A percentile compares a stretch with the other conserved stretches of the same genome.
These are phyloP conservation scores for Gnomoniopsis sp. DNA, from an alignment of 2,329 filamentous ascomycete genomes.

Conservation along the genomic window DNA sequence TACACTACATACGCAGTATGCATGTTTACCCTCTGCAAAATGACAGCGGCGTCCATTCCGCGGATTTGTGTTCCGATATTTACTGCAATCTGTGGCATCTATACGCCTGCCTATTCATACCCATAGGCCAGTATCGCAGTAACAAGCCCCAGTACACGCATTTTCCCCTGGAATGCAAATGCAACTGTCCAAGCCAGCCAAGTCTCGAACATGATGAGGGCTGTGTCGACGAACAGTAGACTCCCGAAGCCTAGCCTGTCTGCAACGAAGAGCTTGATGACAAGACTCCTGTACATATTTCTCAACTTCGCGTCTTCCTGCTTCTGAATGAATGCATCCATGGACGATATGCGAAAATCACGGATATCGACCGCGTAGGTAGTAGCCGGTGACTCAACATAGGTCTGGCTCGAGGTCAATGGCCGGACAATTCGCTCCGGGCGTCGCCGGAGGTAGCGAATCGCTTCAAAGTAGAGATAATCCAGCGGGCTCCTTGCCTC, in stretches of 20 bases:
- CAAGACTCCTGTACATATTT: conserved; percentile 33
- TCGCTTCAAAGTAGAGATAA: conserved; percentile 39
- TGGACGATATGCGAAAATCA: conserved; percentile 45
- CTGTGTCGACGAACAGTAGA: conserved; percentile 29
- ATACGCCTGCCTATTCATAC: background rate
- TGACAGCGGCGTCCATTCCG: background rate
- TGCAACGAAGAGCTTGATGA: conserved; percentile 42
- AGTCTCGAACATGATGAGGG: conserved; percentile 31
- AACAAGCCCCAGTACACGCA: conserved; percentile 5
- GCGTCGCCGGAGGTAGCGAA: conserved; percentile 40
- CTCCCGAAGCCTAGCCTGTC: conserved; percentile 38
- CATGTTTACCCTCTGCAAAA: background rate
- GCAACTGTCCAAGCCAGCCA: conserved; percentile 30
- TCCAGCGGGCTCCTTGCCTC: conserved; percentile 33
- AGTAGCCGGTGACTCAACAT: conserved; percentile 6
- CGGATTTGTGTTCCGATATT: background rate
- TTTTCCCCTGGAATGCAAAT: conserved; percentile 9
- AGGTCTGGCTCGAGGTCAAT: conserved; percentile 34
- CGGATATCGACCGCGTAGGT: conserved; percentile 37
- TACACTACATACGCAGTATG: background rate
- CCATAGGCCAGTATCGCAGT: background rate
- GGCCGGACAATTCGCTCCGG: conserved; percentile 39
- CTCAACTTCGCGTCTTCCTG: conserved; percentile 27
- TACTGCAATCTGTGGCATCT: background rate
- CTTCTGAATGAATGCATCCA: conserved; percentile 47